Conservation (phyloP, 192 early-diverging fungal species). For the Powellomyces hirtus region DNA sequence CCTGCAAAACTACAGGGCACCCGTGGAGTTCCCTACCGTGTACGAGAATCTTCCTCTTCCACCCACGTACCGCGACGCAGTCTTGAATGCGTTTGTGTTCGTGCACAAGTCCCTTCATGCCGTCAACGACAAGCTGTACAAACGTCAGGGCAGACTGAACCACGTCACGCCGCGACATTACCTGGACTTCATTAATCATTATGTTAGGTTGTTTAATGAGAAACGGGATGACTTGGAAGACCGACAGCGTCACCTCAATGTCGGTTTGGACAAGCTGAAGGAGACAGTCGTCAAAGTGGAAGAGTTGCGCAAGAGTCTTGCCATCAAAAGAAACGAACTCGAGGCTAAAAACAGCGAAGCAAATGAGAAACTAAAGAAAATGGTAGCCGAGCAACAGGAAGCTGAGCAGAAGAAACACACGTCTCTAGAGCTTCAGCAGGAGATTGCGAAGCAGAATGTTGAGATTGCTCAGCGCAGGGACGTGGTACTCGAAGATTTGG, state of each 20-base stretch:
- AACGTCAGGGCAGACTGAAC: constrained; percentile 76
- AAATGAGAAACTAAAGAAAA: constrained; percentile 92
- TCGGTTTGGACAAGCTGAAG: constrained; percentile 93
- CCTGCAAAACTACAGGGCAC: constrained; percentile 61
- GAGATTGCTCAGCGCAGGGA: constrained; percentile 76
- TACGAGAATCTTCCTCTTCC: constrained; percentile 72
- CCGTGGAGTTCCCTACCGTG: constrained; percentile 70
- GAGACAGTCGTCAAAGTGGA: constrained; percentile 95
- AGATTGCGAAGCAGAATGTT: constrained; percentile 69
- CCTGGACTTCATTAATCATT: constrained; percentile 95
- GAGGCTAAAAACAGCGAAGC: constrained; percentile 86
- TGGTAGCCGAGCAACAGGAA: constrained; percentile 91
- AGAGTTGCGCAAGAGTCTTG: constrained; percentile 83
- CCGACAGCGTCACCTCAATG: constrained; percentile 96
- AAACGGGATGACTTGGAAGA: constrained; percentile 96
- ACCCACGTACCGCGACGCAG: constrained; percentile 76
- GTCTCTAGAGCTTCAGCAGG: constrained; percentile 75
- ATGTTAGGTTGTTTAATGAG: constrained; percentile 82
- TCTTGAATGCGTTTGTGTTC: constrained; percentile 88
- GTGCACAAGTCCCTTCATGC: constrained; percentile 89
- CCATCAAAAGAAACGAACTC: constrained; percentile 80
- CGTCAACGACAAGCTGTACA: constrained; percentile 79
- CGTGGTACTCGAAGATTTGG: constrained; percentile 85
- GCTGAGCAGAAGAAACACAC: constrained; percentile 86
- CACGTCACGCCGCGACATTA: constrained; percentile 97